Conservation (phyloP, 768 basidiomycete species). For the Pulveroboletus sp. region DNA sequence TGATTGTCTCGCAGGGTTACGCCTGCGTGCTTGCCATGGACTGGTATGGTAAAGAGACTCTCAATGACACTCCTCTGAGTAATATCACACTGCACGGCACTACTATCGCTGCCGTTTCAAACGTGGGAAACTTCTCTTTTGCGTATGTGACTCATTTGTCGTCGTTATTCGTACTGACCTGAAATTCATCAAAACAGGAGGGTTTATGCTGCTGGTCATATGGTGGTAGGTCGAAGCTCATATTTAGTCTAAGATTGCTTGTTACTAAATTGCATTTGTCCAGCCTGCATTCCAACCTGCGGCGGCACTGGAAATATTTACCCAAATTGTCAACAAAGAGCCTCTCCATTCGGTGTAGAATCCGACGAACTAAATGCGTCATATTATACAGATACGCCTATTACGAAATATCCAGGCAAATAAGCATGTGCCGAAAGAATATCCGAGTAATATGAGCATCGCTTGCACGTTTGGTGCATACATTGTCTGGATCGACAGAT, state of each 20-base stretch:
- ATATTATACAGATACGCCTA: constrained; percentile 33
- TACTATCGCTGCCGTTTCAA: constrained; percentile 62
- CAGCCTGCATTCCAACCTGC: background rate
- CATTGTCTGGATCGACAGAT: constrained; percentile 80
- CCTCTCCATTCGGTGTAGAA: background rate
- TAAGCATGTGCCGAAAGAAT: constrained; percentile 55
- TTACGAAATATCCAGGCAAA: constrained; percentile 58
- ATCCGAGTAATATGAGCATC: constrained; percentile 59
- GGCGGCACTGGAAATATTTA: background rate
- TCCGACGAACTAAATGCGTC: background rate
- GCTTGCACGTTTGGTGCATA: constrained; percentile 57
- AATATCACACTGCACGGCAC: no score
- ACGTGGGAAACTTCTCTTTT: constrained; percentile 65
- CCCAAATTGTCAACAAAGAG: no score
- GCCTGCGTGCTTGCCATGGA: no score
- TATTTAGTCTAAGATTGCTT: no score
- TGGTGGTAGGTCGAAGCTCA: constrained; percentile 45
- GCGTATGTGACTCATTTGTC: constrained; percentile 42
- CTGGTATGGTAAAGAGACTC: no score
- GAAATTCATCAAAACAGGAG: constrained; percentile 38
- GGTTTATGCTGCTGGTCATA: constrained; percentile 57
- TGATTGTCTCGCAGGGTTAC: constrained; percentile 24
- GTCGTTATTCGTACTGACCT: background rate
- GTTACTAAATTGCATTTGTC: no score
- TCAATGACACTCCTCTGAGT: no score